phyloP scores from a whole-genome alignment of 78 protist genomes.

The Diacronema lutheri region DNA sequence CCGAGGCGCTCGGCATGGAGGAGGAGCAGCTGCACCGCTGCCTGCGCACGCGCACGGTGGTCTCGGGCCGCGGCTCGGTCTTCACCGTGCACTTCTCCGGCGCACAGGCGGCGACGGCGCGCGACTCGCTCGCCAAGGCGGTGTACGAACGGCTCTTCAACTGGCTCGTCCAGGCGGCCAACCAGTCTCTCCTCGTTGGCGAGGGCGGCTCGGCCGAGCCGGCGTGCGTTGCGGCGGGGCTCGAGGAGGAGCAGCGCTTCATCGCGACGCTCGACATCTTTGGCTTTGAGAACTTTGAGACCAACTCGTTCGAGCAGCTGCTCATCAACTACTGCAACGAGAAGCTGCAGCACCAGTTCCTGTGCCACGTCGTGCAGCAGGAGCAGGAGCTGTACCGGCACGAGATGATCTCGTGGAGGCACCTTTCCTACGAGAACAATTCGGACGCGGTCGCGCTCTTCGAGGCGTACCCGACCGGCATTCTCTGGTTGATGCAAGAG shows the following conservation, averaged over 20 bases:
- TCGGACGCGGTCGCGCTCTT: not conserved
- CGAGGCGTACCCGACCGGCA: no score
- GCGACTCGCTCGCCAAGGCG: constrained; percentile 5
- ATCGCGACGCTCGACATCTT: constrained; percentile 80
- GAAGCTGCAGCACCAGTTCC: constrained; percentile 89
- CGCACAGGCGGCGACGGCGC: not conserved
- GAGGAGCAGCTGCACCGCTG: not conserved
- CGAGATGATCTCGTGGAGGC: not conserved
- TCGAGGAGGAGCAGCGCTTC: no score
- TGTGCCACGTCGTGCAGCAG: constrained; percentile 55
- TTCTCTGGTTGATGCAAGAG: no score
- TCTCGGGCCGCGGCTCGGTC: not conserved
- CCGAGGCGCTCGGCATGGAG: not conserved
- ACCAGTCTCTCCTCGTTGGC: not conserved
- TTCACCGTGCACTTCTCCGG: not conserved
- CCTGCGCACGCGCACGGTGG: constrained; percentile 7
- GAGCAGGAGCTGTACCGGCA: constrained; percentile 7
- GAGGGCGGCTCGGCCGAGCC: no score
- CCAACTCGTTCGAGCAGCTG: constrained; percentile 90
- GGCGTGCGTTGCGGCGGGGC: no score
- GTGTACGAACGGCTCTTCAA: constrained; percentile 26
- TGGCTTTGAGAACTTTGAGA: constrained; percentile 93
- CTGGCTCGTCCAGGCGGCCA: constrained; percentile 51
- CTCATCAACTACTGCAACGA: constrained; percentile 96
- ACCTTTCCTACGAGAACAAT: not conserved